Base-by-base conservation (phyloP, 1,284 basidiomycete species). In the Sparassis latifolia region DNA sequence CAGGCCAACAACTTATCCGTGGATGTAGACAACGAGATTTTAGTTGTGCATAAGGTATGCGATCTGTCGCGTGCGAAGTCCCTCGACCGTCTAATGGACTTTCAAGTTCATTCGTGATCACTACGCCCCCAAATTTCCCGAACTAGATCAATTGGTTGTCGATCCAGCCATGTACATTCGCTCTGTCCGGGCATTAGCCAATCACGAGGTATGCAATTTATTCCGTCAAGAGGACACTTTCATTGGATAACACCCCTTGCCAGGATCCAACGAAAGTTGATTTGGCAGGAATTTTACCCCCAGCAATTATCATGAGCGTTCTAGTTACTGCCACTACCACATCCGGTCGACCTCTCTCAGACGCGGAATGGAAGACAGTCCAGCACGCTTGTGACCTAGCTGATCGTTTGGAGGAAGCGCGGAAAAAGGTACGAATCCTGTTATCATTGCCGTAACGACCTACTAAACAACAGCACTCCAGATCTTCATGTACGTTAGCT, bases 401-500 rank as follows among this genome's bases (percentile, higher is more conserved):
- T 5, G 88, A 89, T 60, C 79, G 88, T 50, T 72, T 99, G 30
- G 91, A 97, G 61, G 85, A 89, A 56, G 89, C 91, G 0, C 82
- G 94, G 45, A 90, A 90, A 72, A 89, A 83, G 76, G 91, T 88
- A 20, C 20, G 20, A 20, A 20, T 20, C 20, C 20, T 20, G 48
- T 45, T 69, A 52, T n/a, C 4, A 39, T 31, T 30, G 4, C 27
- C 38, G 3, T 31, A 4, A 31, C 31, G 33, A 9, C 9, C 7
- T 52, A n/a, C 43, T 2, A 45, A 3, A 43, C 37, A 20, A 5
- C 33, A 12, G 44, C 46, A 30, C 42, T 53, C 41, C 62, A 92
- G 83, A 99, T 99, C 60, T 94, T 99, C 72, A 85, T 90, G 74
- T 99, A 98, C 77, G 97, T 99, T 68, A 96, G 97, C 76, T 97